phyloP scores from a whole-genome alignment of 2,329 filamentous ascomycete species.

The Talaromyces rugulosus region DNA sequence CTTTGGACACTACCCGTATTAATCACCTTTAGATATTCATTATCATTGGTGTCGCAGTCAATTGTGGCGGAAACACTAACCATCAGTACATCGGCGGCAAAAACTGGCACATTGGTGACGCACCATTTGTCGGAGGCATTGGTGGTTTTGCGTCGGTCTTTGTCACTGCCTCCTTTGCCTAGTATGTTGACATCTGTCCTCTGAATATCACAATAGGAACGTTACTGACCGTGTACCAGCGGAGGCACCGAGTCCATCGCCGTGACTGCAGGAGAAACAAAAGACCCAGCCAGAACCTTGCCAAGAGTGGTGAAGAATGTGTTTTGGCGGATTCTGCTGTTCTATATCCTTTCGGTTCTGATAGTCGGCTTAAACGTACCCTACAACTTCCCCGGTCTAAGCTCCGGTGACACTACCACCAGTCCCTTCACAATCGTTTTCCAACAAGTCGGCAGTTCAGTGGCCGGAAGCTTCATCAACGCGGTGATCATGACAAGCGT shows the following conservation, averaged over 20 bases:
- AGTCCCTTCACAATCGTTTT: conserved; percentile 61
- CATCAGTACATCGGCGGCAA: conserved; percentile 56
- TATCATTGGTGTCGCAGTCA: conserved; percentile 58
- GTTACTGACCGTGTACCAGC: conserved; percentile 22
- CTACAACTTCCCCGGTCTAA: conserved; percentile 49
- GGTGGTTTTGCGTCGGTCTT: conserved; percentile 64
- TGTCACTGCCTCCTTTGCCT: conserved; percentile 60
- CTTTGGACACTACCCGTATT: conserved; percentile 21
- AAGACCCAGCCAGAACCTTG: conserved; percentile 57
- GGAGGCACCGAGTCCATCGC: conserved; percentile 62
- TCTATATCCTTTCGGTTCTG: conserved; percentile 50
- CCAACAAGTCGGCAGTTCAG: conserved; percentile 51
- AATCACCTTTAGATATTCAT: conserved; percentile 51
- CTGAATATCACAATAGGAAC: neutral
- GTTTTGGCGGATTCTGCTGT: conserved; percentile 59
- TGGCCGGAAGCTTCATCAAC: conserved; percentile 57
- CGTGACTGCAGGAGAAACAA: conserved; percentile 63
- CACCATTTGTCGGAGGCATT: conserved; percentile 62
- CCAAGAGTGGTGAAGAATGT: conserved; percentile 63
- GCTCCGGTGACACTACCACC: conserved; percentile 41
- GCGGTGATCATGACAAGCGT: conserved; percentile 58
- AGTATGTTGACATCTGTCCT: conserved; percentile 25
- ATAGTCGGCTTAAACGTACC: conserved; percentile 58
- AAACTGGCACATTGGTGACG: conserved; percentile 56
- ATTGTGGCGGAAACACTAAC: conserved; percentile 53